phyloP scores from a whole-genome alignment of 1,139 yeast genomes.

The Meyerozyma sp. region DNA sequence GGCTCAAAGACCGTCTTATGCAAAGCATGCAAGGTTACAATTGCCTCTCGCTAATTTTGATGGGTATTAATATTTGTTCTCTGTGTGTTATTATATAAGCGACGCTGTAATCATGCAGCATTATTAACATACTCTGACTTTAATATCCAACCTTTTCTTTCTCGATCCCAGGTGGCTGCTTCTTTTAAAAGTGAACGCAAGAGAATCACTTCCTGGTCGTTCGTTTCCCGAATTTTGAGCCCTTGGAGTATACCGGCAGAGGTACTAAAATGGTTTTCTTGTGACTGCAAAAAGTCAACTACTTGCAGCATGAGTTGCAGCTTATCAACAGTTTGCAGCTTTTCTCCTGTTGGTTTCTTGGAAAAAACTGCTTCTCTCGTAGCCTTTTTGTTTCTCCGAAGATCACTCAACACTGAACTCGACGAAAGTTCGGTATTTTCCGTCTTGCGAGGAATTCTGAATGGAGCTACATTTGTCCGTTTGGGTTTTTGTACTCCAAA shows the following conservation, averaged over 20 bases:
- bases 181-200: constrained; percentile 65
- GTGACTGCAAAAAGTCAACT: constrained; percentile 24
- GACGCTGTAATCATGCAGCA: neutral
- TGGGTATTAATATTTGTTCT: no score
- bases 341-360: constrained; percentile 12
- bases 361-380: constrained; percentile 15
- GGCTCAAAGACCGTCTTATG: neutral
- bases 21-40: neutral
- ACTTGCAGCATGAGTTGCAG: constrained; percentile 32
- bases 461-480: constrained; percentile 5
- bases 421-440: constrained; percentile 5
- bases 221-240: constrained; percentile 40
- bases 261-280: constrained; percentile 41
- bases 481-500: constrained; percentile 20
- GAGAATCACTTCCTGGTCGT: constrained; percentile 54
- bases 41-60: no score
- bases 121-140: constrained; percentile 44
- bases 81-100: no score
- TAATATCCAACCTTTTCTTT: constrained; percentile 57
- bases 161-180: constrained; percentile 64
- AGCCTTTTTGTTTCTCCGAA: constrained; percentile 5
- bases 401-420: constrained; percentile 10
- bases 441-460: constrained; percentile 2
- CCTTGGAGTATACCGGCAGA: constrained; percentile 56
- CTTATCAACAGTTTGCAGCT: constrained; percentile 11